Conservation (phyloP, 1,284 basidiomycete species). For the Trichosporon asahii region DNA sequence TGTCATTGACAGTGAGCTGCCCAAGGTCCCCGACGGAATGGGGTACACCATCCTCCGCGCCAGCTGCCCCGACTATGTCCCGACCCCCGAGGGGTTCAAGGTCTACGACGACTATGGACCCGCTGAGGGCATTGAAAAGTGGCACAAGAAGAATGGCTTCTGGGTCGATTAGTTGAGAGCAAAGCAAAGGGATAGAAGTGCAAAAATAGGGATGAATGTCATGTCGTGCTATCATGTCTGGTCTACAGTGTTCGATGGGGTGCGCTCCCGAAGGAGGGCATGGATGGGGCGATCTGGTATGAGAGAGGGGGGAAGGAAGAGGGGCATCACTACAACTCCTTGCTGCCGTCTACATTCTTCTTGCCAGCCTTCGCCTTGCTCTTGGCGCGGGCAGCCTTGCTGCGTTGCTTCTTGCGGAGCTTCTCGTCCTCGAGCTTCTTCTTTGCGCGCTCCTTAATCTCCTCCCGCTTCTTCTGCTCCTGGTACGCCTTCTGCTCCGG, state of each 20-base stretch:
- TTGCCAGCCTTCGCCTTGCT: not conserved
- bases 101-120: conserved; percentile 40
- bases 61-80: conserved; percentile 42
- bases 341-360: not conserved
- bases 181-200: not conserved
- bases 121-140: conserved; percentile 40
- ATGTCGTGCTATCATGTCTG: not conserved
- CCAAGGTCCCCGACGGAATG: conserved; percentile 30
- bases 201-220: not conserved
- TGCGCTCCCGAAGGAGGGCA: too few species aligned
- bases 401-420: not conserved
- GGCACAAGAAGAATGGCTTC: conserved; percentile 43
- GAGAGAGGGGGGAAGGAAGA: not conserved
- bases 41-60: conserved; percentile 38
- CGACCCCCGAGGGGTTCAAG: conserved; percentile 36
- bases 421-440: conserved; percentile 19
- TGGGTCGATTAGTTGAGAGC: conserved; percentile 36
- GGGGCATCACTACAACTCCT: not conserved
- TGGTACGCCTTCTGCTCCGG: not conserved
- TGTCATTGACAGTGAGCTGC: conserved; percentile 46
- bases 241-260: not conserved
- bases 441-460: conserved; percentile 13
- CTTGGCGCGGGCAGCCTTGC: not conserved
- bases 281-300: not conserved
- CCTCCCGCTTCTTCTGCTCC: conserved; percentile 10